These are phyloP conservation scores for Lagenaria siceraria DNA, from an alignment of 306 rosid genomes.

Conservation along the genomic window DNA sequence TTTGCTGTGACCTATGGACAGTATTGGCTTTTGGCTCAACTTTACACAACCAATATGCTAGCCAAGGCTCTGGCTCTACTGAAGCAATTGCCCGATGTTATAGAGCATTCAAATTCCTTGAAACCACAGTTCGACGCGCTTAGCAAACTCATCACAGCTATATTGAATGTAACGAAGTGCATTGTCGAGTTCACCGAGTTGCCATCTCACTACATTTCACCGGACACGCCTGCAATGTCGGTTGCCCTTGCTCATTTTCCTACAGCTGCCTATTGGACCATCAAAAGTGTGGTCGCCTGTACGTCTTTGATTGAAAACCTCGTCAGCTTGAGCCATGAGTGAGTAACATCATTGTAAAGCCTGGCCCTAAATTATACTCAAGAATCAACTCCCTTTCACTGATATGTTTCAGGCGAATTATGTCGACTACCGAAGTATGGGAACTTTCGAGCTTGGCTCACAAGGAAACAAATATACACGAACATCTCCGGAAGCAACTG, in stretches of 20 bases:
- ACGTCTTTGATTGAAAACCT: slow-evolving; percentile 47
- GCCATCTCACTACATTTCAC: slow-evolving; percentile 56
- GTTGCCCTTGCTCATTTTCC: slow-evolving; percentile 54
- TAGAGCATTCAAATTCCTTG: slow-evolving; percentile 33
- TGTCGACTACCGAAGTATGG: slow-evolving; percentile 59
- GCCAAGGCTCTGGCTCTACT: slow-evolving; percentile 74
- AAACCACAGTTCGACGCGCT: slow-evolving; percentile 63
- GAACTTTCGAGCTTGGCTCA: slow-evolving; percentile 68
- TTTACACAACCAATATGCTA: slow-evolving; percentile 34
- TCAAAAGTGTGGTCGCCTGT: slow-evolving; percentile 58
- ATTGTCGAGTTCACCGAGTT: slow-evolving; percentile 48
- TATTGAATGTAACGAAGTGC: slow-evolving; percentile 34
- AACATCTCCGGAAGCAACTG: slow-evolving; percentile 51
- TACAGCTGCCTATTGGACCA: slow-evolving; percentile 69
- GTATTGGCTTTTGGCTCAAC: slow-evolving; percentile 69
- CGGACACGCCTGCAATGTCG: slow-evolving; percentile 51
- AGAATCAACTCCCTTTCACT: background rate
- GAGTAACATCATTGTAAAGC: slow-evolving; percentile 15
- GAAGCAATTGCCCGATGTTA: slow-evolving; percentile 49
- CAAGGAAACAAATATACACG: slow-evolving; percentile 45
- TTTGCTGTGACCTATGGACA: slow-evolving; percentile 63
- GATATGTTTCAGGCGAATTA: slow-evolving; percentile 25
- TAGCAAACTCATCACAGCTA: slow-evolving; percentile 36
- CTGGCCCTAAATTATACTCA: background rate
- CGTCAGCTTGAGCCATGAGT: slow-evolving; percentile 55